Conservation (phyloP, 1,139 yeast genomes). For the Petasospora rhodanensis region DNA sequence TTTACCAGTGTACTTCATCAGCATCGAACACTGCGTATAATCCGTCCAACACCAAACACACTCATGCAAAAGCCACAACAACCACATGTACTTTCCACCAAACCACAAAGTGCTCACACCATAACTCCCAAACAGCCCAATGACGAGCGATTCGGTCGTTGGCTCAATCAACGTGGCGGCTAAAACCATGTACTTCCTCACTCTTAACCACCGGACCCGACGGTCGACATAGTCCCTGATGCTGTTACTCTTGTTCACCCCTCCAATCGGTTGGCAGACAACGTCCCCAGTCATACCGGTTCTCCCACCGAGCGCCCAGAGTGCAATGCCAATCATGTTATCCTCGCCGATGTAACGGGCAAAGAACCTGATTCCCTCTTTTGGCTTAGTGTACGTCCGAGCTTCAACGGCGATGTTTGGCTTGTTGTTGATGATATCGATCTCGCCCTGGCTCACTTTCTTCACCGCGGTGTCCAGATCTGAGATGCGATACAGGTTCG, state of each 20-base stretch:
- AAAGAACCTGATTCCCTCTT: conserved; percentile 55
- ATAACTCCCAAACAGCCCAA: conserved; percentile 64
- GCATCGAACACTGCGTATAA: conserved; percentile 49
- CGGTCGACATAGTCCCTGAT: conserved; percentile 57
- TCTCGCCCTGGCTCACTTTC: conserved; percentile 28
- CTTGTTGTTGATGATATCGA: conserved; percentile 28
- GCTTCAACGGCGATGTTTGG: conserved; percentile 27
- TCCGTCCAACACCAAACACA: conserved; percentile 61
- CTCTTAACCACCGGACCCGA: conserved; percentile 81
- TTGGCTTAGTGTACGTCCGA: conserved; percentile 6
- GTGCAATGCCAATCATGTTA: conserved; percentile 83
- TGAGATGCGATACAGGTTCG: conserved; percentile 65
- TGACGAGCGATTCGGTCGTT: conserved; percentile 70
- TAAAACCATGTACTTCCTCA: conserved; percentile 84
- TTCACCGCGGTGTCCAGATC: conserved; percentile 64
- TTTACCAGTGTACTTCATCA: conserved; percentile 33
- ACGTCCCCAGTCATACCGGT: conserved; percentile 78
- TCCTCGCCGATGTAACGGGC: conserved; percentile 88
- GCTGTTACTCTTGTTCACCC: conserved; percentile 32
- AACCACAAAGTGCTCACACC: conserved; percentile 50
- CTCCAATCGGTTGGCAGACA: conserved; percentile 73
- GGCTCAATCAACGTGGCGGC: conserved; percentile 86
- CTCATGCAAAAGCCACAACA: conserved; percentile 50
- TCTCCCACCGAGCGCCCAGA: conserved; percentile 73
- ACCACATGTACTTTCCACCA: conserved; percentile 24